Base-by-base conservation (phyloP, 139 green algal species). In the Chlamydomonas eustigma region DNA sequence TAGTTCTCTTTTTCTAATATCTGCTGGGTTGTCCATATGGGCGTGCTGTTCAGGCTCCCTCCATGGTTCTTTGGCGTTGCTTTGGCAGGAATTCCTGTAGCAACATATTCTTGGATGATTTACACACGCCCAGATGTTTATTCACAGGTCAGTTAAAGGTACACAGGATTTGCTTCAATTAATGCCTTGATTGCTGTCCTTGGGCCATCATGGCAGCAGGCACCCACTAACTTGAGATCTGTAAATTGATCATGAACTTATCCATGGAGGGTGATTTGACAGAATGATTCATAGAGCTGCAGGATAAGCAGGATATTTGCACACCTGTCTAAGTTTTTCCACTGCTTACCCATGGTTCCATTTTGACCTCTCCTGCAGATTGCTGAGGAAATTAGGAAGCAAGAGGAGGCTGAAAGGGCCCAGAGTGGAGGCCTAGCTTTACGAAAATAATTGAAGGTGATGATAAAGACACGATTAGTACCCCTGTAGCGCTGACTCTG, bases 101-200 rank as follows among this genome's bases (percentile, higher is more conserved):
- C 6, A 18, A 74, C 68, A 22, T 74, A 74, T 38, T 64, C 36
- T n/a, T 74, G 68, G 68, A 74, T 74, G 36, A 28, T 74, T 36
- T 33, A 33, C 68, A 74, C 68, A 3, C 68, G 68, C 4, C 68
- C 68, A 32, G 68, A 74, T 38, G 68, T 74, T 24, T 74, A 74
- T 38, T 72, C 65, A 25, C 65, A 72, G 65, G 65, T 72, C 44
- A 58, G 44, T 58, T 58, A 28, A 58, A 58, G 44, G 12, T 18
- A 18, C 12, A 28, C 44, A 58, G 18, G 44, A 28, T 58, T 58
- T 58, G 44, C 12, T 58, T 18, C 44, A 28, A 18, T 58, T 58
- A 18, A 18, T 18, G 12, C 44, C 12, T 12, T 58, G 12, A 18
- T 58, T 12, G 44, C 44, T 58, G 44, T 58, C 12, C 12, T 12